These are phyloP conservation scores for Leptodermis oblonga DNA, from an alignment of 257 asterid species.

Conservation along the genomic window DNA sequence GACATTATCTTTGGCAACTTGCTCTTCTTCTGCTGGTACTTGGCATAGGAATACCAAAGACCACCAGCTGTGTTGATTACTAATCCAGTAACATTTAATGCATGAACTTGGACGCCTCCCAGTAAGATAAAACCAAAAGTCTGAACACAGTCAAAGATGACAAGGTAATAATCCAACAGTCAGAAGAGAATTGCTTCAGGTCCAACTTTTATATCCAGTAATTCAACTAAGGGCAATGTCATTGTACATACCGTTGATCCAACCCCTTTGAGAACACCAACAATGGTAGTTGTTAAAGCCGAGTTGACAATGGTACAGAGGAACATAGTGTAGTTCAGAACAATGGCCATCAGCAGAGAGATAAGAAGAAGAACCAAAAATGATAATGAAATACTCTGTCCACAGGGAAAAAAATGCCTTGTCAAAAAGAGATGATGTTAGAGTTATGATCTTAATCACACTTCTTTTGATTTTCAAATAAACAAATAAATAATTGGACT, in stretches of 20 bases:
- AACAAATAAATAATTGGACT: too few relatives aligned
- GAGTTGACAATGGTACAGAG: conserved; percentile 94
- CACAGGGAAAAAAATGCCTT: conserved; percentile 12
- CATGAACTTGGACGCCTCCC: conserved; percentile 91
- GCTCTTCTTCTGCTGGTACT: conserved; percentile 70
- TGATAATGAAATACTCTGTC: conserved; percentile 61
- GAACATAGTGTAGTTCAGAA: conserved; percentile 97
- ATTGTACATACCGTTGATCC: conserved; percentile 73
- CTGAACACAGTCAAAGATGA: conserved; percentile 28
- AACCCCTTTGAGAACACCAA: conserved; percentile 97
- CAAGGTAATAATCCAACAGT: not conserved
- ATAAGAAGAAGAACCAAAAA: conserved; percentile 63
- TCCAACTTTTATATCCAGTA: not conserved
- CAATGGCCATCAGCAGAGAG: conserved; percentile 91
- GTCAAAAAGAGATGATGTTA: not conserved
- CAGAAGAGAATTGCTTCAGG: not conserved
- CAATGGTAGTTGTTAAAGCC: conserved; percentile 94
- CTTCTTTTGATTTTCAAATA: too few relatives aligned
- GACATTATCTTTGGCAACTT: conserved; percentile 57
- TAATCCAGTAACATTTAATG: conserved; percentile 70
- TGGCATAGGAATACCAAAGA: conserved; percentile 78
- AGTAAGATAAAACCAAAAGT: conserved; percentile 73
- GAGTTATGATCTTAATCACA: too few relatives aligned
- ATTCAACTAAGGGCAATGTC: not conserved
- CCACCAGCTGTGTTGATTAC: conserved; percentile 93